Evolutionary conservation across 2,329 filamentous ascomycete species (phyloP).

Genomic region (Leptographium wingfieldii): DNA sequence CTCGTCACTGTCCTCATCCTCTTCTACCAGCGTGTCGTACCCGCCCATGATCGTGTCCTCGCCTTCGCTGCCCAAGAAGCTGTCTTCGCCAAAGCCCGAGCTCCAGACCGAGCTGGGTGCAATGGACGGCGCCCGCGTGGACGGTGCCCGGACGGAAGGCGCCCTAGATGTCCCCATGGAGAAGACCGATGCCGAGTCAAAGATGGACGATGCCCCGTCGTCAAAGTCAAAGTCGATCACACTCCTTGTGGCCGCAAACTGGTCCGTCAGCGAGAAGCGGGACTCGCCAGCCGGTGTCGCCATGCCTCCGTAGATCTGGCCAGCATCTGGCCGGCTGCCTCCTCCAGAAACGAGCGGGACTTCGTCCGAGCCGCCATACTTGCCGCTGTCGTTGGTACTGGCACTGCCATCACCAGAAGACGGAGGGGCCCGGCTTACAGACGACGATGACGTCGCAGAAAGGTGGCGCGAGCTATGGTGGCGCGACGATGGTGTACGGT

Average conservation of each 20-base stretch:
- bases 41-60: constrained; percentile 6
- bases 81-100: background rate
- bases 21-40: constrained; percentile 8
- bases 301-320: constrained; percentile 6
- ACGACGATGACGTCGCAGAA: constrained; percentile 4
- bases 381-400: background rate
- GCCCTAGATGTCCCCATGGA: constrained; percentile 5
- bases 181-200: constrained; percentile 17
- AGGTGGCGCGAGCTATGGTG: constrained; percentile 8
- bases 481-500: constrained; percentile 6
- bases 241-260: constrained; percentile 33
- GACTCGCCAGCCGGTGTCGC: constrained; percentile 25
- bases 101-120: background rate
- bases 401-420: background rate
- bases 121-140: constrained; percentile 12
- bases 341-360: background rate
- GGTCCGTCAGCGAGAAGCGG: constrained; percentile 33
- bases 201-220: constrained; percentile 28
- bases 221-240: constrained; percentile 36
- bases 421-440: constrained; percentile 4
- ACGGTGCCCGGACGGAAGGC: constrained; percentile 15
- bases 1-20: constrained; percentile 11
- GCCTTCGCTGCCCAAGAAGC: background rate
- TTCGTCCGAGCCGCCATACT: background rate
- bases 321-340: background rate